Conservation (phyloP, 2,329 filamentous ascomycete genomes). For the Cyphellophora europaea region DNA sequence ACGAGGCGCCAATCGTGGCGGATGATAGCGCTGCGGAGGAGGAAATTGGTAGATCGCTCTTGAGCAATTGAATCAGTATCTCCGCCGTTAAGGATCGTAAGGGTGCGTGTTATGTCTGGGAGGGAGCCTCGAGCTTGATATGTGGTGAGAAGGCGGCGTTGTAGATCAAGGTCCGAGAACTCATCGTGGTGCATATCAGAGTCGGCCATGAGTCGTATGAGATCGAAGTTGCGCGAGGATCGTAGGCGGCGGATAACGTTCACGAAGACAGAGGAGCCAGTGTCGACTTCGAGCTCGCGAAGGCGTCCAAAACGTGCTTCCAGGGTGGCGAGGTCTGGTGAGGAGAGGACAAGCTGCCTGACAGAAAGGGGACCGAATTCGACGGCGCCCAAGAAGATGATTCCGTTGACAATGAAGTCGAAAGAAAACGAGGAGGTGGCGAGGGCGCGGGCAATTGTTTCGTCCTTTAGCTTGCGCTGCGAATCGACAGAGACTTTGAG, state of each 20-base stretch:
- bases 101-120: constrained; percentile 45
- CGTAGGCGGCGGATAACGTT: constrained; percentile 58
- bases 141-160: constrained; percentile 48
- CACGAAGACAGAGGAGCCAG: constrained; percentile 56
- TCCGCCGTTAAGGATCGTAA: constrained; percentile 40
- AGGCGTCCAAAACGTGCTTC: constrained; percentile 51
- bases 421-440: constrained; percentile 66
- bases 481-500: no score
- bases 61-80: constrained; percentile 22
- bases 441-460: constrained; percentile 70
- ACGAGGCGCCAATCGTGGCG: constrained; percentile 25
- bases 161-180: constrained; percentile 46
- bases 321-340: constrained; percentile 48
- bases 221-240: constrained; percentile 40
- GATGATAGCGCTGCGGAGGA: constrained; percentile 29
- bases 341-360: constrained; percentile 64
- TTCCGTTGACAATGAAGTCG: constrained; percentile 60
- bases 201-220: constrained; percentile 43
- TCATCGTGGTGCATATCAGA: constrained; percentile 59
- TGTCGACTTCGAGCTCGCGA: constrained; percentile 50
- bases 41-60: constrained; percentile 25
- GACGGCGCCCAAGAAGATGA: constrained; percentile 61
- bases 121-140: constrained; percentile 44
- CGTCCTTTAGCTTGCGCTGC: constrained; percentile 48
- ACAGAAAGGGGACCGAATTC: constrained; percentile 67